These are phyloP conservation scores for Fomitopsis palustris DNA, from an alignment of 1,284 basidiomycete genomes.

Conservation along the genomic window DNA sequence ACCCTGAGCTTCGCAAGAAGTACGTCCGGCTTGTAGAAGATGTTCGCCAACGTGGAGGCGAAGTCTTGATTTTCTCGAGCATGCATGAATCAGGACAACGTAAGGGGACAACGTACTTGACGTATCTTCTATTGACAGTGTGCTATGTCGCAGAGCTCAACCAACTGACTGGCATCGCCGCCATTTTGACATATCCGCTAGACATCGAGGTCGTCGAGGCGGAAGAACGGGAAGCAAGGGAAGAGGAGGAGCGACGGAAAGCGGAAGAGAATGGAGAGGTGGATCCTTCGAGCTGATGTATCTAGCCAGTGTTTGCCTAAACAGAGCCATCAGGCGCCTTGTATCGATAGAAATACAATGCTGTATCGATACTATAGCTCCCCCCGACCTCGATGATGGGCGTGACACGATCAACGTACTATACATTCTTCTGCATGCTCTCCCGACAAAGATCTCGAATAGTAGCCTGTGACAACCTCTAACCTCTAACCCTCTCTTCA, in stretches of 20 bases:
- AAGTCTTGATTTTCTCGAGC: constrained; percentile 95
- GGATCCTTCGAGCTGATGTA: background rate
- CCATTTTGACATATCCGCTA: constrained; percentile 93
- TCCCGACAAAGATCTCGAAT: background rate
- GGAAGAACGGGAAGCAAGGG: constrained; percentile 70
- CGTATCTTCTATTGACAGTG: background rate
- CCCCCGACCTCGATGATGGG: background rate
- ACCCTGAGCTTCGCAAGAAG: constrained; percentile 73
- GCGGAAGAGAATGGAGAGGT: constrained; percentile 23
- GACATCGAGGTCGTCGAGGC: constrained; percentile 93
- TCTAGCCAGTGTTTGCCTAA: background rate
- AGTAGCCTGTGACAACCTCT: background rate
- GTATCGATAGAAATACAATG: constrained; percentile 2
- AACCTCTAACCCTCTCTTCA: constrained; percentile 35
- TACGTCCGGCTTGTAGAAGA: constrained; percentile 91
- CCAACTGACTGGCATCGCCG: constrained; percentile 92
- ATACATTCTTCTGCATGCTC: background rate
- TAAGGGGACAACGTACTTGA: constrained; percentile 36
- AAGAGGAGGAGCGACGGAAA: constrained; percentile 41
- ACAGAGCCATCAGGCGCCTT: background rate
- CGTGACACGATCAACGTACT: background rate
- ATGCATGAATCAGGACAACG: constrained; percentile 99
- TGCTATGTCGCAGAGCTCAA: constrained; percentile 71
- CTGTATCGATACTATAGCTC: background rate
- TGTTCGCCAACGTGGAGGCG: constrained; percentile 85